Evolutionary conservation across 1,284 basidiomycete genomes (phyloP), one percentile per base, ranked within the genome.

Genomic region (Vanrija humicola): DNA sequence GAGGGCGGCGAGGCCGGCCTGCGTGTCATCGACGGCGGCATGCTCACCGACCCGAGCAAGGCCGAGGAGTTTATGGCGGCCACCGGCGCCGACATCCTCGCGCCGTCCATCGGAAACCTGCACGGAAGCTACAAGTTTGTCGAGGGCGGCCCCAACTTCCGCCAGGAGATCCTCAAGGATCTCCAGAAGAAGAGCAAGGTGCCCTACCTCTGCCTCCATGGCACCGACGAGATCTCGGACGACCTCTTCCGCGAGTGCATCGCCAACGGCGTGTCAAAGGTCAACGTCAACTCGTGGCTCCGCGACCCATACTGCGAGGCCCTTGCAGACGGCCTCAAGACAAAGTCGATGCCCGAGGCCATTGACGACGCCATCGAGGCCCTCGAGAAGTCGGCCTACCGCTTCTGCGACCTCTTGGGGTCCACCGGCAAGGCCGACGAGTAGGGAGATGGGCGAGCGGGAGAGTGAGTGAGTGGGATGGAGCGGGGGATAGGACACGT

Each of bases 1-100:
- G 77, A 78, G 48, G 78, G 78, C 25, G 78, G 78, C 18, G 78
- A 79, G 54, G 78, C 76, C 3, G 78, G 78, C 38, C 66, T 79
- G n/a, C 63, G 77, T n/a, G 68, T 74, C 56, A 77, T 79, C 53
- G 66, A 70, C 12, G 76, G 78, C 21, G 76, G 73, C 7, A 74
- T 77, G 66, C 67, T 78, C 44, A 79, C 78, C 15, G 73, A 78
- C 53, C 77, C 77, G 2, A 58, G 59, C 38, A 77, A 77, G 55
- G 77, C 76, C 25, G 72, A 78, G 59, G 54, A 54, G 26, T 76
- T 76, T 59, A 73, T 77, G 66, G 15, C 3, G 38, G 54, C 71
- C 43, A 76, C 78, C n/a, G 77, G 76, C 19, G 78, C 76, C 1
- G 67, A 77, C 54, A 72, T 79, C 55, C 72, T 79, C 25, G 78